Evolutionary conservation across 2,329 filamentous ascomycete genomes (phyloP), one percentile per base, ranked within the genome.

Genomic region (Neonectria ditissima): DNA sequence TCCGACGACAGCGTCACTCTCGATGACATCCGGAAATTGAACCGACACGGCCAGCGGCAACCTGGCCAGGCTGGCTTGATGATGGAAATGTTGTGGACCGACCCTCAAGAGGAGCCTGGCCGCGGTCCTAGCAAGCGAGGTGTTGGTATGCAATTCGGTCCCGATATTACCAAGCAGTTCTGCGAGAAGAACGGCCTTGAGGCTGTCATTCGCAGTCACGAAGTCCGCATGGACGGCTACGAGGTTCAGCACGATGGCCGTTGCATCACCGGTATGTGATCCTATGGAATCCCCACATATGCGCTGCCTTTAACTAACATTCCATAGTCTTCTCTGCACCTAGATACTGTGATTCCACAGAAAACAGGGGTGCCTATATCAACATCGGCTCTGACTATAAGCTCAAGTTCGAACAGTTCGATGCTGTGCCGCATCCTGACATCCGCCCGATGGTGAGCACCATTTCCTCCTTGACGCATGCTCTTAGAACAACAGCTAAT

Each of bases 51-150:
- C 77, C 96, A 98, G 80, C 87, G 93, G 65, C 95, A 98, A 75
- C 95, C 96, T 3, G 96, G 96, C 32, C 96, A 99, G 79, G 83
- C 92, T 52, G 96, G 96, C 14, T 82, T 99, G 73, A 99, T 99
- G 96, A 99, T 99, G 96, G 96, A 99, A 81, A 99, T 99, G 96
- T 87, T 99, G 50, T 99, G 96, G 96, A 98, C 96, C 1, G 96
- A 99, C 77, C 96, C 96, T 3, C 96, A 99, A 78, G 86, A 92
- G 0, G 86, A 89, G 71, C 90, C 92, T 28, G 96, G 96, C 55
- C 90, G 96, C 71, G 93, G 94, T 9, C 96, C 96, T 47, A 97
- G 94, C 84, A 99, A 99, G 85, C 89, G 96, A 77, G 96, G 96
- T 70, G 95, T 99, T 20, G 96, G 96, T 55, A 87, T 98, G 81